phyloP scores from a whole-genome alignment of 2,329 filamentous ascomycete species.

The Hypocreales sp. region DNA sequence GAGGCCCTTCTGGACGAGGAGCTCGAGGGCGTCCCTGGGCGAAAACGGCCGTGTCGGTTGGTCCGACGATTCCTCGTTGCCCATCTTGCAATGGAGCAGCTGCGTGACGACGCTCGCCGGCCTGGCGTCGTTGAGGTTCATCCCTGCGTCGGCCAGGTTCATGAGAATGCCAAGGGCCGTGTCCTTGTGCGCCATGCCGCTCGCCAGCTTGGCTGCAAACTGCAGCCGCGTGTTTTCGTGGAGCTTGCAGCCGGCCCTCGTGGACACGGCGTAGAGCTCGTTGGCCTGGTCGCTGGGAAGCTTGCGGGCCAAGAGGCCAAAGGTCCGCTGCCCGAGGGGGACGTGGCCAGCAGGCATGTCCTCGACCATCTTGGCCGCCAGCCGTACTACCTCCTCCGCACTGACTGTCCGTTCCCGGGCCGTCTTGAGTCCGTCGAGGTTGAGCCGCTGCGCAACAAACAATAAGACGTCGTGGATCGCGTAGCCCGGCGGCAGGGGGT shows the following conservation, averaged over 20 bases:
- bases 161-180: slow-evolving; percentile 25
- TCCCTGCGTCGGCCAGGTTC: slow-evolving; percentile 17
- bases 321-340: slow-evolving; percentile 20
- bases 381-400: slow-evolving; percentile 14
- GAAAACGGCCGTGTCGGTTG: slow-evolving; percentile 10
- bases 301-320: slow-evolving; percentile 16
- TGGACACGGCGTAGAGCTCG: slow-evolving; percentile 21
- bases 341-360: slow-evolving; percentile 14
- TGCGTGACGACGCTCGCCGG: slow-evolving; percentile 41
- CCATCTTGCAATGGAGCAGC: slow-evolving; percentile 28
- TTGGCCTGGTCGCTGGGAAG: slow-evolving; percentile 14
- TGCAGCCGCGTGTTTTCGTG: slow-evolving; percentile 29
- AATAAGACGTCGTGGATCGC: slow-evolving; percentile 20
- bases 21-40: slow-evolving; percentile 15
- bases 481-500: slow-evolving; percentile 20
- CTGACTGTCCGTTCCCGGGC: slow-evolving; percentile 8
- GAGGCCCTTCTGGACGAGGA: slow-evolving; percentile 43
- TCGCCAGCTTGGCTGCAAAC: slow-evolving; percentile 29
- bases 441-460: slow-evolving; percentile 12
- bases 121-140: slow-evolving; percentile 28
- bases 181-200: slow-evolving; percentile 21
- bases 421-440: slow-evolving; percentile 5
- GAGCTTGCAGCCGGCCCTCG: slow-evolving; percentile 12
- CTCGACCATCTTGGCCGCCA: slow-evolving; percentile 13
- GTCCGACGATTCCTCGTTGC: slow-evolving; percentile 6